phyloP scores from a whole-genome alignment of 805 yeast species.

The Crinitomyces ghanaensis region DNA sequence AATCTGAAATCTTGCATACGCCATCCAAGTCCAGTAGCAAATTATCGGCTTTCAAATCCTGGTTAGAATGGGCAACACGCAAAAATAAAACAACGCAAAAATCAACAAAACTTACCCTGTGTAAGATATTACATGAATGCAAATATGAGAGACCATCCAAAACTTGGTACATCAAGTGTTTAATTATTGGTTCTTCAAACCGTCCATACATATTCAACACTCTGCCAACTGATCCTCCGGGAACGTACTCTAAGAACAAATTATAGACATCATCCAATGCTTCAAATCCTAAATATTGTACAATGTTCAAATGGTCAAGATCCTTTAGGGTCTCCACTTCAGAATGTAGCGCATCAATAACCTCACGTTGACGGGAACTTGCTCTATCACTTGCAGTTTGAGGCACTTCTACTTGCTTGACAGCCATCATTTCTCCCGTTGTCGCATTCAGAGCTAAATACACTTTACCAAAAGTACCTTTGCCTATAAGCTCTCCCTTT shows the following conservation, averaged over 20 bases:
- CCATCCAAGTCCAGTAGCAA: constrained; percentile 83
- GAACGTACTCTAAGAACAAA: constrained; percentile 87
- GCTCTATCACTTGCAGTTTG: constrained; percentile 25
- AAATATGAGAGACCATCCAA: constrained; percentile 76
- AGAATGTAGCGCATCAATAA: constrained; percentile 70
- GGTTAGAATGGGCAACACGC: background rate
- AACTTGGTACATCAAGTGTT: constrained; percentile 67
- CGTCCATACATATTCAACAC: constrained; percentile 72
- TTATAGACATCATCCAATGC: constrained; percentile 60
- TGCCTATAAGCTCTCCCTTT: constrained; percentile 91
- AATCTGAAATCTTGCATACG: constrained; percentile 88
- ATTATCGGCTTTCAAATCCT: constrained; percentile 89
- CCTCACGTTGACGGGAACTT: constrained; percentile 35
- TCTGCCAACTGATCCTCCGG: constrained; percentile 93
- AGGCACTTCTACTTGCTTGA: constrained; percentile 79
- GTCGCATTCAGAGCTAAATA: constrained; percentile 86
- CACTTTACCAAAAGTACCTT: constrained; percentile 94
- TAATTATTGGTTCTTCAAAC: constrained; percentile 68
- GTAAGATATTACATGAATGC: constrained; percentile 78
- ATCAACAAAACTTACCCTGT: constrained; percentile 44
- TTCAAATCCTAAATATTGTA: constrained; percentile 93
- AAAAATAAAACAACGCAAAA: background rate
- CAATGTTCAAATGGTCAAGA: constrained; percentile 86
- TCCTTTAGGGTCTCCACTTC: constrained; percentile 93
- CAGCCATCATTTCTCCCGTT: constrained; percentile 98